phyloP scores from a whole-genome alignment of 2,329 filamentous ascomycete species.

The Trichoderma semiorbis region DNA sequence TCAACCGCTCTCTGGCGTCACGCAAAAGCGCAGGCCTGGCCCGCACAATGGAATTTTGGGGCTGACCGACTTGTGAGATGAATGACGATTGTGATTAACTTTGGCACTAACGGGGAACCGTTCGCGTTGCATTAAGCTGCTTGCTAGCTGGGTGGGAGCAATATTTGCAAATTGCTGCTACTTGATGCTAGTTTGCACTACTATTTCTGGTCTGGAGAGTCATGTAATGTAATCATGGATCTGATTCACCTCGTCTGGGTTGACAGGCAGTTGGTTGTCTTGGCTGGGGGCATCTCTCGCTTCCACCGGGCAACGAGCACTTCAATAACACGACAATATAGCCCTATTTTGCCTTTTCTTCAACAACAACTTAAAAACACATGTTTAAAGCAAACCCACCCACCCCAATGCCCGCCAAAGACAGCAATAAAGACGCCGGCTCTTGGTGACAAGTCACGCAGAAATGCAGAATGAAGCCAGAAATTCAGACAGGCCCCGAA shows the following conservation, averaged over 20 bases:
- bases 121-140: not conserved
- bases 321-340: not conserved
- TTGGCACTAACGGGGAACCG: not conserved
- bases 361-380: too few relatives aligned
- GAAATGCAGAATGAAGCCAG: not conserved
- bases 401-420: not conserved
- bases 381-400: too few relatives aligned
- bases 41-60: conserved; percentile 1
- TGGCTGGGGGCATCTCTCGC: not conserved
- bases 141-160: not conserved
- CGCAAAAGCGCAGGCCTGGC: not conserved
- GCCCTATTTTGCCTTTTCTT: not conserved
- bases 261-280: not conserved
- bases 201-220: not conserved
- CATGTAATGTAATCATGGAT: not conserved
- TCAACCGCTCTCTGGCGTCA: not conserved
- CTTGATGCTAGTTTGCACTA: not conserved
- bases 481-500: not conserved
- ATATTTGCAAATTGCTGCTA: not conserved
- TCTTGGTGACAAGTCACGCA: not conserved
- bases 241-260: not conserved
- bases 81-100: conserved; percentile 7
- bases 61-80: not conserved
- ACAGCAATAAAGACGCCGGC: not conserved
- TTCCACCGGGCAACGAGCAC: not conserved